Base-by-base conservation (phyloP, 345 rosid species). In the Citrus mangshanensis region DNA sequence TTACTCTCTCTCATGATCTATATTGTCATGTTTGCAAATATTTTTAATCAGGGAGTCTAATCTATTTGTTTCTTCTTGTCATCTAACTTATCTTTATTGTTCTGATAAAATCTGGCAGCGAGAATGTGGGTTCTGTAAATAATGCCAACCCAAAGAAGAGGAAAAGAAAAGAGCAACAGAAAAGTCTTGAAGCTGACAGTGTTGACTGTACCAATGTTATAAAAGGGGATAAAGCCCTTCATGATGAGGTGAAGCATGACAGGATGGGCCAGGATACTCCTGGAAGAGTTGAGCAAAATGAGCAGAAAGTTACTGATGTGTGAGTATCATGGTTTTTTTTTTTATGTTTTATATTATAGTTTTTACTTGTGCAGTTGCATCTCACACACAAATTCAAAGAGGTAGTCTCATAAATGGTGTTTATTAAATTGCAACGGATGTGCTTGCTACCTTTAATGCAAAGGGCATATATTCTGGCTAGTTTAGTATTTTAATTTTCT, bases 281-380 rank as follows among this genome's bases (percentile, higher is more conserved):
- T 37, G 37, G 28, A 38, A 60, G 60, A 73, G 42, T 70, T 80
- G 72, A 79, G 54, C 75, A 75, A 76, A 82, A 72, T 65, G 87
- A 84, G 61, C 82, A 37, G 82, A 79, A 78, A 63, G 72, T 72
- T 62, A 37, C 24, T 72, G 73, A 59, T 24, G 61, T 68, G 85
- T 84, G 34, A 80, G 88, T 80, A n/a, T 8, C 58, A 35, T 72
- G 42, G 70, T 28, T 59, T 81, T 21, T 69, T 73, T 30, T 32
- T 68, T 72, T 32, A 27, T 55, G n/a, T 40, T 80, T 60, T 10
- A 13, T 46, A 3, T 46, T 46, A 12, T 37, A 3, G 46, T 30
- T 73, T 32, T 61, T 42, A 49, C 38, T 68, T 46, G 73, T 46
- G 73, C 73, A 27, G 19, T 21, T 12, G 30, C 37, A 30, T 7